Base-by-base conservation (phyloP, 225 moss, liverwort and hornwort species). In the Physcomitrium patens region DNA sequence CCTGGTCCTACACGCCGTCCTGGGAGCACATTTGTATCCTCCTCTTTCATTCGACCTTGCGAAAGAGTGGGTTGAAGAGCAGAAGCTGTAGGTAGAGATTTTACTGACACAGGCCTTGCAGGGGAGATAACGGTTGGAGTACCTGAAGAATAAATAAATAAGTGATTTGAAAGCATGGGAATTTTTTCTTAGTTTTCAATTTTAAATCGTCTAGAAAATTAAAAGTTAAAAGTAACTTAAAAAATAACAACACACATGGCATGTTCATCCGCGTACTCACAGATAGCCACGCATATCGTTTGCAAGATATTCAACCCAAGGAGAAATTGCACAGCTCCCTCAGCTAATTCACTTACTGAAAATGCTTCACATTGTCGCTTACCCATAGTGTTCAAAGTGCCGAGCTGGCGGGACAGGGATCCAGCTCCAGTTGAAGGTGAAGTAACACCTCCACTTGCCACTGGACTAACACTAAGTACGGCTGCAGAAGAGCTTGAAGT, bases 31-130 rank as follows among this genome's bases (percentile, higher is more conserved):
- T 49, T 80, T 63, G 78, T 65, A 70, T 94, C 92, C 52, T 97
- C 97, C 71, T 96, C 96, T 71, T 94, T 96, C 16, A 88, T 55
- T 75, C 91, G 91, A 70, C 72, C 78, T 68, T 81, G 79, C 27
- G 87, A 52, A 80, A 86, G 79, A 43, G 77, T 60, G 58, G 83
- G 65, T 67, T 84, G 84, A 51, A 79, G 80, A 65, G 78, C 70
- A 71, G 89, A 68, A 67, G 76, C 74, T 77, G 84, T 23, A 73
- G 71, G 73, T 60, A 89, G 79, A 55, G 88, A 81, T 82, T 89
- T 95, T 27, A 78, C 68, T 54, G 88, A 67, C 58, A 89, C 83
- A 65, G 85, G 83, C 68, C 85, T 83, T 74, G 68, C 85, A 78
- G 85, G 87, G 22, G 84, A 87, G 68, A 75, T 69, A 31, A 79